Conservation (phyloP, 495 filamentous ascomycete genomes). For the Amphirosellinia nigrospora region DNA sequence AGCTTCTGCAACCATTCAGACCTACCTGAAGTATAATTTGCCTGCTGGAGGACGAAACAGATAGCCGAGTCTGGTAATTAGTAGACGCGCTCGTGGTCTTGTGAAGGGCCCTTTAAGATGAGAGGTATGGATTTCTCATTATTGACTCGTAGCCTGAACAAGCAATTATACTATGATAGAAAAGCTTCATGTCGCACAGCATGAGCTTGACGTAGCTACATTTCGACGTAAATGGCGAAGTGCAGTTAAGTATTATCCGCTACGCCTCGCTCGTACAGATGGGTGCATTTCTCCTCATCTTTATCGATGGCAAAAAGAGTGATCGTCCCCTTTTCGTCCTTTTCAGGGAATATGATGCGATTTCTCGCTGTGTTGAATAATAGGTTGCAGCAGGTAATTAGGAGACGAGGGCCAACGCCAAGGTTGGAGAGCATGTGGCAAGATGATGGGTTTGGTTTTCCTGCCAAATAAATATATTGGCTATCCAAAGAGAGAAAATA, state of each 20-base stretch:
- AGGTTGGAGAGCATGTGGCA: neutral
- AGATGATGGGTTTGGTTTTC: neutral
- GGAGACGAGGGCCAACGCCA: neutral
- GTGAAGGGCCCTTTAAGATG: neutral
- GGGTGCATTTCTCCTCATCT: neutral
- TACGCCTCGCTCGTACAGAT: neutral
- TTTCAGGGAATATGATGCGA: neutral
- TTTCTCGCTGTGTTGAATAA: neutral
- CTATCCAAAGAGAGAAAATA: neutral
- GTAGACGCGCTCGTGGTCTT: neutral
- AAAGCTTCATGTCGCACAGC: neutral
- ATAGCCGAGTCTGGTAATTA: neutral
- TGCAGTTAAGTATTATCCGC: neutral
- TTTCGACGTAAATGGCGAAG: neutral
- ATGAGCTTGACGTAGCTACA: slow-evolving; percentile 3
- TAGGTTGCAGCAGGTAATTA: neutral
- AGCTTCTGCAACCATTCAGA: neutral
- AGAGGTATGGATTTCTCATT: neutral
- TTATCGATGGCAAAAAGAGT: neutral
- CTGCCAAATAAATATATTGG: neutral
- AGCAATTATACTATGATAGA: neutral
- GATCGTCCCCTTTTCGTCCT: neutral
- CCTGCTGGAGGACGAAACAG: neutral
- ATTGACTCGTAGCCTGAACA: neutral
- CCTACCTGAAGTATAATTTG: neutral